Conservation (phyloP, 2,329 filamentous ascomycete genomes). For the Chaetomiaceae sp. region DNA sequence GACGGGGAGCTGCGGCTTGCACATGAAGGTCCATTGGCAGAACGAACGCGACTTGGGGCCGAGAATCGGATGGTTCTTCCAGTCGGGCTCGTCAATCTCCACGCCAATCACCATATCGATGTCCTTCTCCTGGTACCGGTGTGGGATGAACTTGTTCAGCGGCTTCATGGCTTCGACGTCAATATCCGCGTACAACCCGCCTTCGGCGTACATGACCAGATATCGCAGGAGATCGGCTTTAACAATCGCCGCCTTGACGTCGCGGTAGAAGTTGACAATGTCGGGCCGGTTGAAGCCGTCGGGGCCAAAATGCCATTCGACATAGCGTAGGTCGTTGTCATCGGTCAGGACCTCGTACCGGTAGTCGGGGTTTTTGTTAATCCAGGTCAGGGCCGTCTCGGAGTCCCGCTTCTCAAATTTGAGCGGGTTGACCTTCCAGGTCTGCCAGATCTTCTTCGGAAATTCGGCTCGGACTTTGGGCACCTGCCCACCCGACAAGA, state of each 20-base stretch:
- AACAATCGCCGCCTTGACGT: slow-evolving; percentile 57
- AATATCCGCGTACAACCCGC: slow-evolving; percentile 45
- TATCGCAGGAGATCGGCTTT: slow-evolving; percentile 62
- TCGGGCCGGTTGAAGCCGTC: slow-evolving; percentile 60
- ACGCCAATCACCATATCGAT: slow-evolving; percentile 65
- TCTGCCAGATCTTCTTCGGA: slow-evolving; percentile 69
- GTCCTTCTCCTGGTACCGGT: slow-evolving; percentile 56
- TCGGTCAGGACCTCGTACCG: slow-evolving; percentile 67
- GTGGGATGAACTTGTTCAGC: slow-evolving; percentile 50
- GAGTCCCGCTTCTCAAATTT: slow-evolving; percentile 60
- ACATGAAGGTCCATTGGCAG: slow-evolving; percentile 71
- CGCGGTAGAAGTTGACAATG: slow-evolving; percentile 55
- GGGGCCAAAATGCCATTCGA: slow-evolving; percentile 61
- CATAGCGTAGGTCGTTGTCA: slow-evolving; percentile 59
- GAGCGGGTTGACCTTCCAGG: slow-evolving; percentile 65
- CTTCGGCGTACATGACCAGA: slow-evolving; percentile 61
- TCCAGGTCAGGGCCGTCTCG: slow-evolving; percentile 57
- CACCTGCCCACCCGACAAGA: background rate
- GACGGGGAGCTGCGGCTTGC: slow-evolving; percentile 59
- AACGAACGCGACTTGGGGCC: slow-evolving; percentile 64
- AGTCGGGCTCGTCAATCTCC: slow-evolving; percentile 65
- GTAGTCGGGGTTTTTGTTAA: slow-evolving; percentile 57
- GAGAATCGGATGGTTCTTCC: slow-evolving; percentile 56
- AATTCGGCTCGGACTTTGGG: slow-evolving; percentile 34
- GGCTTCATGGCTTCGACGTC: slow-evolving; percentile 38